Percentiles rank a stretch among this genome's conserved stretches.
Evolutionary conservation across 441 rosid species (phyloP).

Genomic region (Eutrema salsugineum): DNA sequence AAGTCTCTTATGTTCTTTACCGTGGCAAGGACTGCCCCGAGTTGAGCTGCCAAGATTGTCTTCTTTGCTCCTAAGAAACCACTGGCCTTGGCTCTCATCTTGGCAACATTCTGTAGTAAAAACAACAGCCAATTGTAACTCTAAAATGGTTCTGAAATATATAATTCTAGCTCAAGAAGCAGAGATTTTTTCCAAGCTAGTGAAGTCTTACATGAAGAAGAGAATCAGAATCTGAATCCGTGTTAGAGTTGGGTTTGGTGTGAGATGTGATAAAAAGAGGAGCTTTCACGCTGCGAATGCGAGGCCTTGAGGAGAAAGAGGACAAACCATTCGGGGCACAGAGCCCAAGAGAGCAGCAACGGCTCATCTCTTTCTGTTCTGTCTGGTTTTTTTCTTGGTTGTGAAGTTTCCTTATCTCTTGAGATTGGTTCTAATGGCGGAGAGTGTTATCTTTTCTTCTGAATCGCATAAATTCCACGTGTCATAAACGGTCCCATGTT

Average conservation of each 20-base stretch:
- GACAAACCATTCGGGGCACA: constrained; percentile 47
- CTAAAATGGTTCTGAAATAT: no score
- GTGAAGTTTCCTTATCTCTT: constrained; percentile 23
- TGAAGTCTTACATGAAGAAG: background rate
- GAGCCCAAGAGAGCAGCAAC: constrained; percentile 29
- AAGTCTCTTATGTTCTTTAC: constrained; percentile 30
- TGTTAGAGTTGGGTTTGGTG: constrained; percentile 26
- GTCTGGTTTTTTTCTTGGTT: background rate
- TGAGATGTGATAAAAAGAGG: constrained; percentile 28
- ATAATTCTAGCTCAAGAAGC: no score
- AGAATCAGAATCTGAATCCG: background rate
- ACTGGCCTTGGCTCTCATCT: constrained; percentile 25
- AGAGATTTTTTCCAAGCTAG: background rate
- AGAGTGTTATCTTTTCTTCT: background rate
- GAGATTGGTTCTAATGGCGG: constrained; percentile 19
- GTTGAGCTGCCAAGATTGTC: constrained; percentile 47
- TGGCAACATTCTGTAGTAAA: constrained; percentile 30
- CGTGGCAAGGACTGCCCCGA: constrained; percentile 54
- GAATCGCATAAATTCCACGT: background rate
- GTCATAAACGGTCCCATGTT: background rate
- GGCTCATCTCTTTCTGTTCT: constrained; percentile 37
- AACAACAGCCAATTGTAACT: no score
- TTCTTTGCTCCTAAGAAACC: constrained; percentile 33
- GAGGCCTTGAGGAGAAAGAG: constrained; percentile 28
- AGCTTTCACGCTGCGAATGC: constrained; percentile 22